These are phyloP conservation scores for Scopulariopsis brevicaulis DNA, from an alignment of 2,329 filamentous ascomycete species.

Conservation along the genomic window DNA sequence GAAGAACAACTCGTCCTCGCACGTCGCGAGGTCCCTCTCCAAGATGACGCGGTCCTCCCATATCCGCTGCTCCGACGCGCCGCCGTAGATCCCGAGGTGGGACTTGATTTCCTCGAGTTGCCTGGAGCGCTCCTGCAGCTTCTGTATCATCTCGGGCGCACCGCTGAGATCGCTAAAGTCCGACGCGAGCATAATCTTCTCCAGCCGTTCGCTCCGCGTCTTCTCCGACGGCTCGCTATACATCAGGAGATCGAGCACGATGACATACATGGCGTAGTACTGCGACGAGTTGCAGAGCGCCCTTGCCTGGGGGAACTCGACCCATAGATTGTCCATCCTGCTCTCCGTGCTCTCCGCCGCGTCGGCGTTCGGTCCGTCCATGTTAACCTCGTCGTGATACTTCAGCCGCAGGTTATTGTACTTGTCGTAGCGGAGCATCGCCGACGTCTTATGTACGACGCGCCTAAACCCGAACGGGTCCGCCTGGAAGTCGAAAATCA, in stretches of 20 bases:
- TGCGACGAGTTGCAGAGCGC: slow-evolving; percentile 96
- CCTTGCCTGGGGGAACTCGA: slow-evolving; percentile 88
- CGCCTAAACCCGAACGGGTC: slow-evolving; percentile 97
- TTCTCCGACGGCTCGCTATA: slow-evolving; percentile 96
- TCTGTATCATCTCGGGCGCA: slow-evolving; percentile 84
- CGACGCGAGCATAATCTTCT: slow-evolving; percentile 98
- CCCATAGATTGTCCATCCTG: slow-evolving; percentile 92
- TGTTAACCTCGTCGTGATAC: slow-evolving; percentile 86
- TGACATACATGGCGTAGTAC: slow-evolving; percentile 97
- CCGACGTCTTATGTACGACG: slow-evolving; percentile 93
- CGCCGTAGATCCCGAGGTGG: slow-evolving; percentile 87
- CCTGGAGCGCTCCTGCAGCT: slow-evolving; percentile 81
- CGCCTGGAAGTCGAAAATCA: slow-evolving; percentile 92
- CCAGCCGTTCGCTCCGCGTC: slow-evolving; percentile 85
- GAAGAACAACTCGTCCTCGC: slow-evolving; percentile 97
- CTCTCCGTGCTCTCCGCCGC: slow-evolving; percentile 39
- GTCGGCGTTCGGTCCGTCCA: slow-evolving; percentile 35
- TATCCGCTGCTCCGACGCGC: slow-evolving; percentile 73
- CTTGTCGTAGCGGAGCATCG: slow-evolving; percentile 90
- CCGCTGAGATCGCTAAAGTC: slow-evolving; percentile 96
- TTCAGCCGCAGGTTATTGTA: slow-evolving; percentile 96
- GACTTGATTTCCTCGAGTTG: slow-evolving; percentile 94
- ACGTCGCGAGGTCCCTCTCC: slow-evolving; percentile 77
- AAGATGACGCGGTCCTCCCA: slow-evolving; percentile 87
- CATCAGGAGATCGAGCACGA: slow-evolving; percentile 87